A percentile compares a stretch with the other conserved stretches of the same genome.
Conservation (phyloP, 2,329 filamentous ascomycete species). For the Fusarium sp. region DNA sequence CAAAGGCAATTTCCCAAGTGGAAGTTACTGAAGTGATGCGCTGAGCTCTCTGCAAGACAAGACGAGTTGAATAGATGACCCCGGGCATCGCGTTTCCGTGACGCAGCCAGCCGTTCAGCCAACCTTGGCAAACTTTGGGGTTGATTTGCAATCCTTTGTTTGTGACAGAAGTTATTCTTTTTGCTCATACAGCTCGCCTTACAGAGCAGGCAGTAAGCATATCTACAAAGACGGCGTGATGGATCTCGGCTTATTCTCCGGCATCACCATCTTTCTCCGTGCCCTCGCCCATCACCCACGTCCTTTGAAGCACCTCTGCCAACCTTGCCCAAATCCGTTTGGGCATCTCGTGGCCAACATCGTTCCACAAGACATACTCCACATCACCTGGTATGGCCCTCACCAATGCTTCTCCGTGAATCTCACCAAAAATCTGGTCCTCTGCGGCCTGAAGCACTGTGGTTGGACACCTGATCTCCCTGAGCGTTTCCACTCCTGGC, state of each 20-base stretch:
- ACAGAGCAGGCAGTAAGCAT: too few species aligned
- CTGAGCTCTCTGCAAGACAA: too few species aligned
- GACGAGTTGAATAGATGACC: too few species aligned
- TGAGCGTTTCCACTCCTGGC: conserved; percentile 39
- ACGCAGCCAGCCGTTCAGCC: too few species aligned
- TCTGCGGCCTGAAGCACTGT: conserved; percentile 44
- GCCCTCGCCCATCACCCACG: conserved; percentile 17
- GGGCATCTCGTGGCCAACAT: conserved; percentile 38
- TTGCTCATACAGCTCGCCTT: too few species aligned
- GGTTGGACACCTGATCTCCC: conserved; percentile 39
- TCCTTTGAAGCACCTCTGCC: conserved; percentile 2
- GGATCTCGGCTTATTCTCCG: neutral
- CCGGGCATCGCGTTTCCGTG: too few species aligned
- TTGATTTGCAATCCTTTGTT: too few species aligned
- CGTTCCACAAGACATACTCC: conserved; percentile 37
- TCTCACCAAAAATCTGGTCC: conserved; percentile 43
- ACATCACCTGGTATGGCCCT: conserved; percentile 33
- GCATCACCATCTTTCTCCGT: neutral
- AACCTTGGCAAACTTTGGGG: too few species aligned
- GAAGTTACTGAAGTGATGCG: too few species aligned
- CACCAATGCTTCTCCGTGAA: conserved; percentile 41
- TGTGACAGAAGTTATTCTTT: too few species aligned
- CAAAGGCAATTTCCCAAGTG: too few species aligned
- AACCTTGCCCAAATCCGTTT: conserved; percentile 20
- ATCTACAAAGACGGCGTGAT: too few species aligned